Evolutionary conservation across 495 filamentous ascomycete species (phyloP).

Genomic region (Astrothelium macrocarpum): DNA sequence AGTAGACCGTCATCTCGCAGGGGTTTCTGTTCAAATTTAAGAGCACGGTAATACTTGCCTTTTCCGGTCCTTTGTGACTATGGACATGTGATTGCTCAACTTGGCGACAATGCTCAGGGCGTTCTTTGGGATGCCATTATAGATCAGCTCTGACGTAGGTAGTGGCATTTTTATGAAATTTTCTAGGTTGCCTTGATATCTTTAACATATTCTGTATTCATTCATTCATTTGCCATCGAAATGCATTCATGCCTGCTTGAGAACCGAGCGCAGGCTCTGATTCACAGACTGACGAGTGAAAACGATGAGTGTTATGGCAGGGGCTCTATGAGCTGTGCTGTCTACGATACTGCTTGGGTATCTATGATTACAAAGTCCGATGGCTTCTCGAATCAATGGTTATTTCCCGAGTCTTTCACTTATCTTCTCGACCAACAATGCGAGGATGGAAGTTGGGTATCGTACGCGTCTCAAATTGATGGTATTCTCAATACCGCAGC

Average conservation of each 20-base stretch:
- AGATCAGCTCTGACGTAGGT: neutral
- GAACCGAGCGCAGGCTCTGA: neutral
- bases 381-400: constrained; percentile 18
- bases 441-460: constrained; percentile 26
- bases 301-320: neutral
- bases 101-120: too few species aligned
- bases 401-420: constrained; percentile 33
- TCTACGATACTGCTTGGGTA: constrained; percentile 43
- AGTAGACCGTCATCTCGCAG: too few species aligned
- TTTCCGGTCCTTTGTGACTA: too few species aligned
- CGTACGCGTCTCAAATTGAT: constrained; percentile 25
- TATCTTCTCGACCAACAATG: constrained; percentile 25
- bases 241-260: neutral
- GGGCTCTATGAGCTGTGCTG: constrained; percentile 22
- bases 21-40: too few species aligned
- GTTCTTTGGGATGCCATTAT: neutral
- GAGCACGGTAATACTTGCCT: too few species aligned
- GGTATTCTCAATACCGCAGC: constrained; percentile 33
- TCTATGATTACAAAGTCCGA: constrained; percentile 32
- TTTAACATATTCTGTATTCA: neutral
- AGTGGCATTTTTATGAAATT: neutral
- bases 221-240: neutral
- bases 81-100: too few species aligned
- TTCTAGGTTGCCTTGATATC: neutral
- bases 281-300: neutral